Evolutionary conservation across 371 early-diverging fungal genomes (phyloP).

Genomic region (Smittium culicis): DNA sequence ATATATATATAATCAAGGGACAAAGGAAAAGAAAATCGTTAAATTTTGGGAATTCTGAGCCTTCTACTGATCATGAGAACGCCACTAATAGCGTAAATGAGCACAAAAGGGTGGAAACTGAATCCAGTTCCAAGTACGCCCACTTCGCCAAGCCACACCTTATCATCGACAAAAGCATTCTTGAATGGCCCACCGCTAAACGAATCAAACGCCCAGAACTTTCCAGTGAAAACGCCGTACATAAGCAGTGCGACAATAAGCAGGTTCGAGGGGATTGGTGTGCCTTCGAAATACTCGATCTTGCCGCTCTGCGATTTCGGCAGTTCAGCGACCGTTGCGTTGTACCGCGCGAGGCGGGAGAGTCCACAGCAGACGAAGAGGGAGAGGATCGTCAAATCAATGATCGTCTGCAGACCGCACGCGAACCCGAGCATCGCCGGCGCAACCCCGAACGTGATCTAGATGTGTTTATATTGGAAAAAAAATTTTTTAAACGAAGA

Average conservation of each 20-base stretch:
- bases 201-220: slow-evolving; percentile 35
- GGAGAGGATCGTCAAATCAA: slow-evolving; percentile 58
- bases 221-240: slow-evolving; percentile 43
- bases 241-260: slow-evolving; percentile 51
- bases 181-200: slow-evolving; percentile 31
- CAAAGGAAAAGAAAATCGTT: too few species aligned
- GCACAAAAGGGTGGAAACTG: slow-evolving; percentile 58
- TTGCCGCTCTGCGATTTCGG: slow-evolving; percentile 66
- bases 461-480: too few species aligned
- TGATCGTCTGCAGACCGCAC: slow-evolving; percentile 66
- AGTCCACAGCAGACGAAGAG: slow-evolving; percentile 83
- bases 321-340: slow-evolving; percentile 65
- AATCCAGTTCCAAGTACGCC: slow-evolving; percentile 33
- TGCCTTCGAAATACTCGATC: slow-evolving; percentile 73
- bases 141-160: slow-evolving; percentile 32
- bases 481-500: slow-evolving; percentile 15
- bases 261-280: slow-evolving; percentile 74
- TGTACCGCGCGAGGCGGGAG: slow-evolving; percentile 75
- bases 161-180: slow-evolving; percentile 35
- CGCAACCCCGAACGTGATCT: slow-evolving; percentile 72
- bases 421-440: slow-evolving; percentile 76
- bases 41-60: slow-evolving; percentile 37
- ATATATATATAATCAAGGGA: too few species aligned
- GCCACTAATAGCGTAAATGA: slow-evolving; percentile 63
- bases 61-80: slow-evolving; percentile 57